Percentiles rank a stretch among this genome's conserved stretches.
Conservation (phyloP, 192 early-diverging fungal genomes). For the Dispira parvispora region DNA sequence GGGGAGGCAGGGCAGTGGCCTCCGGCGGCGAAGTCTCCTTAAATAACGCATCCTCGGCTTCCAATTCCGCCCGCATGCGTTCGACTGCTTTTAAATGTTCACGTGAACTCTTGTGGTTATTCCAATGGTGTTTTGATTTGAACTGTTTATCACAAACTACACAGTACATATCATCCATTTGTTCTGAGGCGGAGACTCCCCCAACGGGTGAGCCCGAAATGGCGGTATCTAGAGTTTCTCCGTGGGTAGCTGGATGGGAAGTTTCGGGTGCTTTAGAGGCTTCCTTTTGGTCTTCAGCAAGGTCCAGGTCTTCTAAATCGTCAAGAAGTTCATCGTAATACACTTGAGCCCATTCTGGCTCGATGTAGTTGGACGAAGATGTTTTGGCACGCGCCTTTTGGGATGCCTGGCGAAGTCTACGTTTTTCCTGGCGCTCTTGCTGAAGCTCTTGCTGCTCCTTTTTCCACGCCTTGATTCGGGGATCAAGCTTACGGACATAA, state of each 20-base stretch:
- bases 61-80: constrained; percentile 55
- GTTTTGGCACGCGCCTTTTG: constrained; percentile 34
- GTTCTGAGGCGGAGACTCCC: neutral
- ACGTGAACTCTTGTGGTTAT: constrained; percentile 75
- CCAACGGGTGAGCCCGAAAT: constrained; percentile 18
- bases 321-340: constrained; percentile 20
- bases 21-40: constrained; percentile 12
- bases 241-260: constrained; percentile 11
- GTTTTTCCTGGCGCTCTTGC: constrained; percentile 34
- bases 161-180: constrained; percentile 52
- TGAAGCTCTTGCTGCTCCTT: constrained; percentile 36
- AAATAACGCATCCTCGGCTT: constrained; percentile 39
- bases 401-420: constrained; percentile 37
- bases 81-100: constrained; percentile 70
- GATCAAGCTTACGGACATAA: constrained; percentile 79
- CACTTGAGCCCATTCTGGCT: constrained; percentile 58
- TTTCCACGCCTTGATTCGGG: constrained; percentile 55
- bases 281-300: constrained; percentile 18
- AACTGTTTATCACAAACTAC: constrained; percentile 80
- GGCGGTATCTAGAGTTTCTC: constrained; percentile 20
- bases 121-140: constrained; percentile 58
- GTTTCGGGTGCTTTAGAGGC: constrained; percentile 9
- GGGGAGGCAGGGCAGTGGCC: neutral
- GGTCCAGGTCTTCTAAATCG: constrained; percentile 14
- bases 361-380: constrained; percentile 36